These are phyloP conservation scores for Candida anglica DNA, from an alignment of 805 yeast genomes.

Conservation along the genomic window DNA sequence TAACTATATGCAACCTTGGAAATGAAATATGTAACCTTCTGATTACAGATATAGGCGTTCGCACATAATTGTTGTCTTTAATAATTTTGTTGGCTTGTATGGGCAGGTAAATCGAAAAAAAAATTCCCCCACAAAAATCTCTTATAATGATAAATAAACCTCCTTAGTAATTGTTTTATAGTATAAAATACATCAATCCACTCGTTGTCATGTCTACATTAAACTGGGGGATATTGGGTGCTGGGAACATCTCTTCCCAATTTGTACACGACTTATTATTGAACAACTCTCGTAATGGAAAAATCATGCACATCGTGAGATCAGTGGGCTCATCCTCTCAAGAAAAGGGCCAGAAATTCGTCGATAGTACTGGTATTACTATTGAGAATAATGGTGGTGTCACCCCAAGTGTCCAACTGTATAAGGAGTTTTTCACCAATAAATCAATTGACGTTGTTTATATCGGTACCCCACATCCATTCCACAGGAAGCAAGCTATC, in stretches of 20 bases:
- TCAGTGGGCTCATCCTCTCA: slow-evolving; percentile 37
- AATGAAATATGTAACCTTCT: no score
- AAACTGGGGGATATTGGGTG: slow-evolving; percentile 48
- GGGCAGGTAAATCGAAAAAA: no score
- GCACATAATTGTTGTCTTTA: no score
- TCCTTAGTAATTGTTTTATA: not conserved
- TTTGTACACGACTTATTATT: slow-evolving; percentile 37
- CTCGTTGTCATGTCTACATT: slow-evolving; percentile 7
- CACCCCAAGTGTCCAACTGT: slow-evolving; percentile 23
- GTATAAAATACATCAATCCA: not conserved
- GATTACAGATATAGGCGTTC: no score
- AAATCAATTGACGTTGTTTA: slow-evolving; percentile 46
- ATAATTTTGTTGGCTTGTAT: no score
- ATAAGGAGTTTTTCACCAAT: slow-evolving; percentile 42
- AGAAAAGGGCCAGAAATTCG: slow-evolving; percentile 32
- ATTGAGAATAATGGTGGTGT: slow-evolving; percentile 20
- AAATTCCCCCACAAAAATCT: not conserved
- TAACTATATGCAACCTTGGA: no score
- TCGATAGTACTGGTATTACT: slow-evolving; percentile 13
- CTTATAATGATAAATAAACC: not conserved
- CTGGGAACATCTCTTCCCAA: slow-evolving; percentile 46
- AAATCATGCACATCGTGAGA: slow-evolving; percentile 27
- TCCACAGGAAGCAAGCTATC: slow-evolving; percentile 44
- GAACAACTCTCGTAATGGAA: slow-evolving; percentile 18
- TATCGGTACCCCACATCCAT: slow-evolving; percentile 52